Evolutionary conservation across 139 green algal genomes (phyloP).

Genomic region (Chlamydomonas sp.): DNA sequence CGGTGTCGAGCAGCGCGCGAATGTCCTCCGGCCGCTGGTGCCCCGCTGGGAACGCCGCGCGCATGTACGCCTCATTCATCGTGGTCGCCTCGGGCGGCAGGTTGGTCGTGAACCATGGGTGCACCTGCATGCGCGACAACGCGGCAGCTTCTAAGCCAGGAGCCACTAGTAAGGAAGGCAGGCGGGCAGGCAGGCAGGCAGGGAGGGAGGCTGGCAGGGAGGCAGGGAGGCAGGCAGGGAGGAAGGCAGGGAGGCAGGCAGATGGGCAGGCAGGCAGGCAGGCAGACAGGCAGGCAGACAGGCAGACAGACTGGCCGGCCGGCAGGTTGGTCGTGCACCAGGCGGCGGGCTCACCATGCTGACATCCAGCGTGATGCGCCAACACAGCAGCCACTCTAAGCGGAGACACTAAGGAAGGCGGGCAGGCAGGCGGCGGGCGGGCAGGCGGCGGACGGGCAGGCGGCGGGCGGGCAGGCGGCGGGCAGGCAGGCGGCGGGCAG

Average conservation of each 20-base stretch:
- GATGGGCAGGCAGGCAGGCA: too few species aligned
- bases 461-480: not conserved
- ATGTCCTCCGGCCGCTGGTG: conserved; percentile 31
- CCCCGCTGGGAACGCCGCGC: conserved; percentile 21
- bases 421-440: not conserved
- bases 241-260: conserved; percentile 7
- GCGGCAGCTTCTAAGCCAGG: too few species aligned
- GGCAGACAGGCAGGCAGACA: too few species aligned
- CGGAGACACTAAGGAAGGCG: not conserved
- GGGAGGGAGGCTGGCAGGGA: conserved; percentile 3
- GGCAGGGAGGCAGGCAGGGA: conserved; percentile 13
- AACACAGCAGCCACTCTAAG: not conserved
- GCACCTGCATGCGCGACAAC: conserved; percentile 37
- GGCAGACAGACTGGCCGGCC: too few species aligned
- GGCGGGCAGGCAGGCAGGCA: conserved; percentile 8
- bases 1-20: conserved; percentile 23
- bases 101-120: conserved; percentile 56
- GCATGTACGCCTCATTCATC: conserved; percentile 65
- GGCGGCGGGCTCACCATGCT: not conserved
- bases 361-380: not conserved
- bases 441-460: too few species aligned
- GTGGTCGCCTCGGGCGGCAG: conserved; percentile 58
- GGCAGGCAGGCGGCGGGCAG: not conserved
- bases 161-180: too few species aligned
- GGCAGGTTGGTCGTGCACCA: conserved; percentile 2